Evolutionary conservation across 805 yeast genomes (phyloP), one percentile per base, ranked within the genome.

Genomic region (Saccharomyces cerevisiae): DNA sequence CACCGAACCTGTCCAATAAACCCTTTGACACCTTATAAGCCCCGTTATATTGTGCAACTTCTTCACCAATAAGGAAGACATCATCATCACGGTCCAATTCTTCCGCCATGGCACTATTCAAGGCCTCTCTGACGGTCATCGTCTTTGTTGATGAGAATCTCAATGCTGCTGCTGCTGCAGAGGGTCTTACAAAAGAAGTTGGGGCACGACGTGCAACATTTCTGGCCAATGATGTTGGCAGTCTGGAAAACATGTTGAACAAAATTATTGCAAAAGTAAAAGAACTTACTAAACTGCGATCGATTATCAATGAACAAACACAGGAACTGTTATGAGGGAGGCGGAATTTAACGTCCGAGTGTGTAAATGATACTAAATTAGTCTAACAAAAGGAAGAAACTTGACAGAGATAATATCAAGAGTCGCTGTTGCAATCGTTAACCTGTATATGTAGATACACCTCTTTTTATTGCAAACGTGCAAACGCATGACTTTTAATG

Each of bases 1-100:
- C 96, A 59, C 97, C 97, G 67, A 90, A 91, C 71, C 95, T 82
- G 75, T 94, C 99, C 68, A 94, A 80, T 60, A 94, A 80, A 36
- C 99, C 99, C 70, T 96, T 85, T 60, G 98, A 87, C 60, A 94
- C 86, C 79, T 94, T 94, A 79, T 94, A 94, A 57, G 99, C 99
- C 78, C 99, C 99, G 71, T 94, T 91, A 77, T 94, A 94, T 74
- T 92, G 98, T 48, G 96, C 99, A 61, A 94, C 99, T 76, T 94
- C 99, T 78, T 94, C 99, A 74, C 99, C 99, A 82, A 94, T 87
- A 64, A 94, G 74, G 79, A 89, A 94, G 48, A 94, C 98, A 63
- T 82, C 85, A 62, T 89, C 94, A 71, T 94, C 97, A 63, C 92
- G 82, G 77, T 92, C 98, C 78, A 94, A 80, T 76, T 94, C 99